Conservation (phyloP, 164 flowering plant species). For the Protea cynaroides region DNA sequence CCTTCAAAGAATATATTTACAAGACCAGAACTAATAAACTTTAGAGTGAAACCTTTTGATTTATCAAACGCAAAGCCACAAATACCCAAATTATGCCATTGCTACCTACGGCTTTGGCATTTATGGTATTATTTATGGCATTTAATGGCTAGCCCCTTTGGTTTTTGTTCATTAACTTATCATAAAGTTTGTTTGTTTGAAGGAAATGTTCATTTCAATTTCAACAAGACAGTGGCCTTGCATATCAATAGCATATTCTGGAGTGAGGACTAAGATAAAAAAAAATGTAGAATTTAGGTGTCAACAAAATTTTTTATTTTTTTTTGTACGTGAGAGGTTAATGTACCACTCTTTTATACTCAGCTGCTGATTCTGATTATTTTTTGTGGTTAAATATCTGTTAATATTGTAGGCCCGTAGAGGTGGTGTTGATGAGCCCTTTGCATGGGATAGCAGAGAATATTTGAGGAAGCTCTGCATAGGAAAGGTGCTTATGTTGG, state of each 20-base stretch:
- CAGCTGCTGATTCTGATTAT: neutral
- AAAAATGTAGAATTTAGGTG: no score
- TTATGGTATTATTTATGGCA: no score
- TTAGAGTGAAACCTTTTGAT: no score
- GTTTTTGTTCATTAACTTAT: no score
- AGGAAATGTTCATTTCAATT: neutral
- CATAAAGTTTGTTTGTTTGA: neutral
- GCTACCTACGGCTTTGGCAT: no score
- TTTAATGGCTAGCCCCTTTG: no score
- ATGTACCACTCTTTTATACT: neutral
- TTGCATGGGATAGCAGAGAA: constrained; percentile 98
- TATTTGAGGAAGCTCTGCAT: constrained; percentile 85
- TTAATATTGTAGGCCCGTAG: constrained; percentile 61
- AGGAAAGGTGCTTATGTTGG: constrained; percentile 62
- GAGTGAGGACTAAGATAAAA: no score
- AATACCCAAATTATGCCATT: no score
- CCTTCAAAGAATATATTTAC: no score
- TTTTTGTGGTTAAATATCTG: neutral
- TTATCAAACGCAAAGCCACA: no score
- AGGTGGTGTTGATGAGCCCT: constrained; percentile 86
- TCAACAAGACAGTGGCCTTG: neutral
- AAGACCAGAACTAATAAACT: no score
- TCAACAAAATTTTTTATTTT: neutral
- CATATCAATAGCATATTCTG: neutral
- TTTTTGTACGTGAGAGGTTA: no score